Evolutionary conservation across 2,329 filamentous ascomycete genomes (phyloP), one percentile per base, ranked within the genome.

Genomic region (Didymella sp.): DNA sequence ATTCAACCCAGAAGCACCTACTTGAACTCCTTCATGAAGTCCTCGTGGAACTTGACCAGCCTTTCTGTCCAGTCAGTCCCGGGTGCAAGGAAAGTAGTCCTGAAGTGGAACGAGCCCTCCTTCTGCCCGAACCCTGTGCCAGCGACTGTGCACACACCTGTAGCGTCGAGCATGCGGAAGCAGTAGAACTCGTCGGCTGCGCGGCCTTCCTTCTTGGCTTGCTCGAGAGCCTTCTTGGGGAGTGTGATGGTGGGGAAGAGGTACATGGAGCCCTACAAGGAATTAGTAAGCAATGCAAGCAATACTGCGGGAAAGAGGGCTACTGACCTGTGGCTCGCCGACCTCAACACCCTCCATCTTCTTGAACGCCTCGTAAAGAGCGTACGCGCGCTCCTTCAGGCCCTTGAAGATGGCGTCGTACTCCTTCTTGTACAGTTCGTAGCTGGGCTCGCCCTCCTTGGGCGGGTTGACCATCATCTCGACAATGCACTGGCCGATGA

Each of bases 381-480:
- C 93, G 57, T 82, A 85, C 35, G 95, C 95, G 63, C 95, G 89
- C 76, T 90, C 80, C 72, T 87, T 86, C 56, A 99, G 84, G 46
- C 91, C 90, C 50, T 88, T 79, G 76, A 87, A 92, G 76, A 97
- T 97, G 69, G 79, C 82, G 73, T 89, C 87, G 81, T 95, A 97
- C 78, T 99, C 95, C 75, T 89, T 74, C 72, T 89, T 81, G 82
- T 98, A 98, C 50, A 94, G 85, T 63, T 87, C 87, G 77, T 90
- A 90, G 64, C 91, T 96, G 15, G 91, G 90, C 58, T 96, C 89
- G 57, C 95, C 94, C 68, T 87, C 78, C 72, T 85, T 84, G 35
- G 95, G 95, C 51, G 95, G 95, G 83, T 98, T 97, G 72, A 97
- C 92, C 94, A 98, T 97, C 76, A 96, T 82, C 81, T 98, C 95